Conservation (phyloP, 2,329 filamentous ascomycete species). For the Fusarium sp. region DNA sequence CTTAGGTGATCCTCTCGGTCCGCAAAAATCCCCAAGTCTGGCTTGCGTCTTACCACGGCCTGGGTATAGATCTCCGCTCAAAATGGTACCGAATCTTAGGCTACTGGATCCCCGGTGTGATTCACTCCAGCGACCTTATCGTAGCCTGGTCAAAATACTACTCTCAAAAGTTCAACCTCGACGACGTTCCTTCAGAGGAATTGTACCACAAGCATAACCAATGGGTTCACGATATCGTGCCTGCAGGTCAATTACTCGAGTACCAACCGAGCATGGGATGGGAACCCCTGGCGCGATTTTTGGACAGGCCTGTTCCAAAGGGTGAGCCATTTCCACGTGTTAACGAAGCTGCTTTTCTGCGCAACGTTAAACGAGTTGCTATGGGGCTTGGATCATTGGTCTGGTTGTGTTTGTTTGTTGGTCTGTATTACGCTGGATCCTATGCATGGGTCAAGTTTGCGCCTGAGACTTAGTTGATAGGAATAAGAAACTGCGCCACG, state of each 20-base stretch:
- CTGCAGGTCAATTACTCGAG: slow-evolving; percentile 25
- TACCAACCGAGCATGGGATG: slow-evolving; percentile 39
- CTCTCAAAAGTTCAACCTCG: slow-evolving; percentile 21
- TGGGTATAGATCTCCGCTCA: slow-evolving; percentile 38
- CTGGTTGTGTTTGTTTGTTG: slow-evolving; percentile 27
- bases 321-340: slow-evolving; percentile 30
- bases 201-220: slow-evolving; percentile 35
- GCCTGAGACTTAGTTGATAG: not conserved
- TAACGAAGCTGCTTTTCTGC: slow-evolving; percentile 37
- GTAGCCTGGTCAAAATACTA: slow-evolving; percentile 34
- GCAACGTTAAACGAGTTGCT: slow-evolving; percentile 34
- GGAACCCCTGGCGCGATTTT: slow-evolving; percentile 26
- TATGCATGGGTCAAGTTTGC: not conserved
- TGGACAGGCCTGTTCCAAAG: slow-evolving; percentile 16
- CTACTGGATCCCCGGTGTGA: slow-evolving; percentile 37
- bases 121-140: slow-evolving; percentile 38
- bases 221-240: slow-evolving; percentile 34
- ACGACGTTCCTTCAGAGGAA: slow-evolving; percentile 23
- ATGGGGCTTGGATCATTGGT: slow-evolving; percentile 36
- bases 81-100: slow-evolving; percentile 28
- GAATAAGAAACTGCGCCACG: slow-evolving; percentile 4
- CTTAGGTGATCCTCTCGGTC: slow-evolving; percentile 33
- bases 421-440: slow-evolving; percentile 7
- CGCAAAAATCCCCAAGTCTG: slow-evolving; percentile 38
- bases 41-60: slow-evolving; percentile 34